A percentile compares a stretch with the other conserved stretches of the same genome.
These are phyloP conservation scores for Pleodorina starrii DNA, from an alignment of 139 green algal genomes.

Conservation along the genomic window DNA sequence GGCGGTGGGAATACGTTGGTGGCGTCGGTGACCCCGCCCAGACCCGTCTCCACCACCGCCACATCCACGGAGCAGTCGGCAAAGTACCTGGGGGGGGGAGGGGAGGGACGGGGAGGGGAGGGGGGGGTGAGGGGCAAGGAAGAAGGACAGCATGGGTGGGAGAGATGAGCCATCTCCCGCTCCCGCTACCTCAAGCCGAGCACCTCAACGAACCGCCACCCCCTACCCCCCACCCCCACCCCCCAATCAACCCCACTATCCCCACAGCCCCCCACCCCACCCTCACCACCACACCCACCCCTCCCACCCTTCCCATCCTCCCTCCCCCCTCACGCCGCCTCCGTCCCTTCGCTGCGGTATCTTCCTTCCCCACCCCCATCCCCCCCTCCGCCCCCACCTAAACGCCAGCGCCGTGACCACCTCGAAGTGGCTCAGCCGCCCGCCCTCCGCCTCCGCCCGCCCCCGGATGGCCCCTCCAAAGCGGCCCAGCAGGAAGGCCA, in stretches of 20 bases:
- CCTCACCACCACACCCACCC: constrained; percentile 12
- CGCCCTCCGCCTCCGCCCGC: constrained; percentile 45
- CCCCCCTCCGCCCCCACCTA: constrained; percentile 33
- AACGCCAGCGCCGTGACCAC: constrained; percentile 84
- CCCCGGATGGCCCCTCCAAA: constrained; percentile 5
- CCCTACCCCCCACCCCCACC: not conserved
- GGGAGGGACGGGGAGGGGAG: not conserved
- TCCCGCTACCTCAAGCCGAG: no score
- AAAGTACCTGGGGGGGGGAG: constrained; percentile 67
- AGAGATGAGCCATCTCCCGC: no score
- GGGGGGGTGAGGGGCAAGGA: not conserved
- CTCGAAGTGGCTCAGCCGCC: constrained; percentile 88
- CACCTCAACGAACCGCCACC: no score
- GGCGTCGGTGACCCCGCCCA: constrained; percentile 86
- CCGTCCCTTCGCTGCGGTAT: no score
- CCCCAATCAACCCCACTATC: not conserved
- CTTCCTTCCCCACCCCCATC: not conserved
- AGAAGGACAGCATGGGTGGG: no score
- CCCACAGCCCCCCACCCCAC: no score
- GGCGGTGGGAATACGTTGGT: constrained; percentile 84
- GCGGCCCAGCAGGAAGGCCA: constrained; percentile 1
- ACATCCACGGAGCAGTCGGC: constrained; percentile 76
- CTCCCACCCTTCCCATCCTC: not conserved
- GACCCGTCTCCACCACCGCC: constrained; percentile 88
- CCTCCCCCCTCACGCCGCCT: constrained; percentile 19